These are phyloP conservation scores for Lactarius indigo DNA, from an alignment of 768 basidiomycete species.

Conservation along the genomic window DNA sequence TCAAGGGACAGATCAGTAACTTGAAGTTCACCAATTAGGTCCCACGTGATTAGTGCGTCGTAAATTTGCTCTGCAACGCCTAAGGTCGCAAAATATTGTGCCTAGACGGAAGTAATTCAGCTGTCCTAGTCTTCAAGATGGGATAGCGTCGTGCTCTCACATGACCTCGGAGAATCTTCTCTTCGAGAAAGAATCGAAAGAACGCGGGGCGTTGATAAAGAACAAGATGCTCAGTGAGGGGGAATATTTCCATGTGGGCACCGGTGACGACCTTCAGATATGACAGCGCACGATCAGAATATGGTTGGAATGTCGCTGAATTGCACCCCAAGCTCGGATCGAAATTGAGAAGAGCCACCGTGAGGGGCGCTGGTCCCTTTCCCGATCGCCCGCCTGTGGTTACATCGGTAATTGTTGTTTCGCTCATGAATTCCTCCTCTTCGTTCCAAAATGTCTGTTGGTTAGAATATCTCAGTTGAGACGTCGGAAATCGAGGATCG, in stretches of 20 bases:
- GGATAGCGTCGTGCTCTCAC: not conserved
- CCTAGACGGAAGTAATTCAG: not conserved
- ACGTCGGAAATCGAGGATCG: not conserved
- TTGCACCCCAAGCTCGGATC: constrained; percentile 20
- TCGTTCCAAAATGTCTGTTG: constrained; percentile 20
- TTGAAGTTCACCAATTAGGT: constrained; percentile 9
- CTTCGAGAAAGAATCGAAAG: constrained; percentile 13
- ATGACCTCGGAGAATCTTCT: constrained; percentile 10
- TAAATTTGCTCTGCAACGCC: constrained; percentile 9
- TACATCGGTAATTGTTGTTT: constrained; percentile 17
- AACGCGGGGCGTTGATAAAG: not conserved
- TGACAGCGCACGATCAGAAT: constrained; percentile 20
- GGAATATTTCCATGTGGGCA: constrained; percentile 6
- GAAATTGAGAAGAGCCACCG: constrained; percentile 13
- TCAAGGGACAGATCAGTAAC: constrained; percentile 13
- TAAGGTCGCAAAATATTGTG: constrained; percentile 14
- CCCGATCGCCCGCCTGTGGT: constrained; percentile 14
- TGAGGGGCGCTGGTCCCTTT: not conserved
- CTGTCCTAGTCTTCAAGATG: too few species aligned
- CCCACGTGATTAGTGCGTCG: constrained; percentile 13
- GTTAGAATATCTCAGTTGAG: not conserved
- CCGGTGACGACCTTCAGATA: constrained; percentile 12
- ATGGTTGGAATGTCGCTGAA: constrained; percentile 15
- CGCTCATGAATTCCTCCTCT: constrained; percentile 17
- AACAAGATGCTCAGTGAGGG: not conserved